Evolutionary conservation across 2,329 filamentous ascomycete species (phyloP), one percentile per base, ranked within the genome.

Genomic region (Exophiala spinifera): DNA sequence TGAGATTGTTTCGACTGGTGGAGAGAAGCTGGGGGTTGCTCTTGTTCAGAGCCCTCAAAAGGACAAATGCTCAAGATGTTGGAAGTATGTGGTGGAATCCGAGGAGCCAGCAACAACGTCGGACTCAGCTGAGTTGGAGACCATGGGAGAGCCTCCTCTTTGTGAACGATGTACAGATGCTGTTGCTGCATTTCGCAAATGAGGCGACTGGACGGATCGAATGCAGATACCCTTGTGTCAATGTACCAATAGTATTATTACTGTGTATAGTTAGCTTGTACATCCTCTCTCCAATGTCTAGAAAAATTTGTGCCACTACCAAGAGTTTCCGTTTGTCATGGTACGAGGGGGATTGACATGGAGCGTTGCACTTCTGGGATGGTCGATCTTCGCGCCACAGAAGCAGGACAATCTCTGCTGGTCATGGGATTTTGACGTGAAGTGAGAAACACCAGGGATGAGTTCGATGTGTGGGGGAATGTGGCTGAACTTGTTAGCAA

Each of bases 31-130:
- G 15, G 57, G 48, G 33, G 23, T 23, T 17, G 60, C 25, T 15
- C 21, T 50, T 15, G 56, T 56, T n/a, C 31, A 25, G 15, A 60
- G 50, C 39, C 57, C 60, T 40, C 46, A 44, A 31, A 36, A 44
- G 20, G 46, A 44, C 44, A 99, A 97, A 70, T 99, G 94, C 69
- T 79, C 82, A 1, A 79, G 94, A 47, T 99, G 94, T 73, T 99
- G 94, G 94, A 83, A 87, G 58, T 95, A 89, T 69, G 79, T 87
- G 28, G 60, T 59, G 5, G 48, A 49, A 39, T 20, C 44, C 17
- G 31, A 28, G 34, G 34, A 40, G 40, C 11, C 37, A 21, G 20
- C 36, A 13, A 25, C 21, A 11, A 7, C 19, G 19, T 11, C 34
- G 7, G 37, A 21, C 21, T 21, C 7, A 28, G 14, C 46, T n/a